Conservation (phyloP, 306 rosid species). For the Notholithocarpus densiflorus region DNA sequence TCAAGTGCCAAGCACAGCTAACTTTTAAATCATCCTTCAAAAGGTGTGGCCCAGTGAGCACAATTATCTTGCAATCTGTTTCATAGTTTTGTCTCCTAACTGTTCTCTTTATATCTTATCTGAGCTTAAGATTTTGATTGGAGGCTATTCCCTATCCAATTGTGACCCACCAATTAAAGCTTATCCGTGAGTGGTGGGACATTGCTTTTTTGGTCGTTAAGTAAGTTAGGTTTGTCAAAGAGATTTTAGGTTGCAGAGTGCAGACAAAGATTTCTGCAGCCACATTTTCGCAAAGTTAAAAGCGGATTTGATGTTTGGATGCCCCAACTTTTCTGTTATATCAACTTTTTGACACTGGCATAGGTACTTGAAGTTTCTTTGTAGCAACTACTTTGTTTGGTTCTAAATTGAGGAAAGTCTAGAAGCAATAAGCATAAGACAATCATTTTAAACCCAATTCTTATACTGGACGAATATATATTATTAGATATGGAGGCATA, state of each 20-base stretch:
- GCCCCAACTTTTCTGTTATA: neutral
- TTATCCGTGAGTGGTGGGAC: conserved; percentile 35
- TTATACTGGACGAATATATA: neutral
- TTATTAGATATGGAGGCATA: conserved; percentile 18
- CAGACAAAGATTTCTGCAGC: conserved; percentile 6
- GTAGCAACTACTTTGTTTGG: neutral
- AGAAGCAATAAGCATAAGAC: neutral
- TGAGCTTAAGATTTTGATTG: conserved; percentile 17
- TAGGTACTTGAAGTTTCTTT: neutral
- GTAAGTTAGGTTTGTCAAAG: conserved; percentile 22
- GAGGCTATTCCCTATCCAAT: conserved; percentile 14
- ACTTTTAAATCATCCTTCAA: conserved; percentile 26
- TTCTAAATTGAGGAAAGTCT: neutral
- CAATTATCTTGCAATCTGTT: conserved; percentile 28
- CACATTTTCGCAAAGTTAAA: conserved; percentile 1
- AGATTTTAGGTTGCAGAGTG: neutral
- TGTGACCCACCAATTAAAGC: conserved; percentile 15
- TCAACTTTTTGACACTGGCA: neutral
- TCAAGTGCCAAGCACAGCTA: conserved; percentile 27
- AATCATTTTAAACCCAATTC: neutral
- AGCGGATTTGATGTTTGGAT: conserved; percentile 5
- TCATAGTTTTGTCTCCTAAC: conserved; percentile 28
- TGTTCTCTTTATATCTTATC: conserved; percentile 45
- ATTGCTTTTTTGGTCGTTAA: conserved; percentile 13
- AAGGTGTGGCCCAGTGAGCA: conserved; percentile 33